These are phyloP conservation scores for Chalciporus chontae DNA, from an alignment of 768 basidiomycete species.

Conservation along the genomic window DNA sequence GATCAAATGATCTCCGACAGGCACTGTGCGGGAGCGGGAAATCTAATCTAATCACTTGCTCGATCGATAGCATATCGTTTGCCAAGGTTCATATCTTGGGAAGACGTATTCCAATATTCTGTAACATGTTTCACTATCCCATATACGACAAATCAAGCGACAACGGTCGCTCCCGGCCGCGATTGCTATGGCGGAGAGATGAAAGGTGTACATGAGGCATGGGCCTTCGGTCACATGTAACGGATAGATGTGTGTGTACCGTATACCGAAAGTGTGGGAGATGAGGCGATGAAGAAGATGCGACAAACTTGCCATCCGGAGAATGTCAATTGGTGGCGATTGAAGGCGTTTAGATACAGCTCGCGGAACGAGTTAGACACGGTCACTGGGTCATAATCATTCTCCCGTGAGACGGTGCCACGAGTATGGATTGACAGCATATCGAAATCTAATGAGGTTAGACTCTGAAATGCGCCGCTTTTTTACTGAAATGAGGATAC, in stretches of 20 bases:
- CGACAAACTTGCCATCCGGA: not conserved
- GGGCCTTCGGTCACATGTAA: slow-evolving; percentile 6
- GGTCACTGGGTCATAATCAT: not conserved
- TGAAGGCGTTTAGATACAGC: not conserved
- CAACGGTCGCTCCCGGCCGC: not conserved
- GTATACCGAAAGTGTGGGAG: too few species aligned
- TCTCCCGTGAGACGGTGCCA: not conserved
- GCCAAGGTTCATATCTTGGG: not conserved
- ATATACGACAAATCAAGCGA: slow-evolving; percentile 7
- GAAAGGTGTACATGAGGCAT: not conserved
- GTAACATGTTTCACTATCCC: slow-evolving; percentile 5
- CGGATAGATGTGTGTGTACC: not conserved
- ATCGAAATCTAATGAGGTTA: not conserved
- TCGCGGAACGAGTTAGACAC: not conserved
- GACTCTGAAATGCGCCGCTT: not conserved
- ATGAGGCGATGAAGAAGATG: not conserved
- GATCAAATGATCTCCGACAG: not conserved
- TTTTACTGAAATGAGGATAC: not conserved
- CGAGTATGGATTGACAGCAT: slow-evolving; percentile 1
- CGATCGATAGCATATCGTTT: not conserved
- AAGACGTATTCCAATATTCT: not conserved
- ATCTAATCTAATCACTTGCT: not conserved
- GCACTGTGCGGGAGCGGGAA: not conserved
- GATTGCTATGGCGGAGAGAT: slow-evolving; percentile 16
- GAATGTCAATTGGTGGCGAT: not conserved